A percentile compares a stretch with the other conserved stretches of the same genome.
These are phyloP conservation scores for Penicillium sp. DNA, from an alignment of 2,329 filamentous ascomycete species.

Conservation along the genomic window DNA sequence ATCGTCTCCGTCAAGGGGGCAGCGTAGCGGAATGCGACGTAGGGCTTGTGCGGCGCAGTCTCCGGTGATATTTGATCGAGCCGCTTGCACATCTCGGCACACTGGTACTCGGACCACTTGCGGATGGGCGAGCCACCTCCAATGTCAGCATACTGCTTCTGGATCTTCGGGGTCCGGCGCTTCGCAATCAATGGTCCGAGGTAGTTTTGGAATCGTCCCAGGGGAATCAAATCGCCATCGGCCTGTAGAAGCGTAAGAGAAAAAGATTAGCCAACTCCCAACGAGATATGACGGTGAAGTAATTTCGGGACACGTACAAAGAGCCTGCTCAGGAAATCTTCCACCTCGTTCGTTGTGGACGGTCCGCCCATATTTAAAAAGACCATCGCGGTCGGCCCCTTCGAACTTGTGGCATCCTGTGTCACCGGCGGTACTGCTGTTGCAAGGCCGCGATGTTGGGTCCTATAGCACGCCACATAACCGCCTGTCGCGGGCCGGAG, in stretches of 20 bases:
- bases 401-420: constrained; percentile 63
- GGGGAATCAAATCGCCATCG: constrained; percentile 90
- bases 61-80: constrained; percentile 86
- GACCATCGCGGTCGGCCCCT: constrained; percentile 93
- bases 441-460: constrained; percentile 44
- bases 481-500: constrained; percentile 21
- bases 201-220: constrained; percentile 85
- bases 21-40: constrained; percentile 95
- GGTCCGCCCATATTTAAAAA: constrained; percentile 99
- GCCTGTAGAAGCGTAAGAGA: constrained; percentile 51
- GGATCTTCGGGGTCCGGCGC: constrained; percentile 88
- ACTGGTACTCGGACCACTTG: constrained; percentile 96
- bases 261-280: neutral
- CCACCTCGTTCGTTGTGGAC: constrained; percentile 80
- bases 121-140: constrained; percentile 96
- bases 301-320: constrained; percentile 61
- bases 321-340: constrained; percentile 80
- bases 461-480: constrained; percentile 20
- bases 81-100: constrained; percentile 92
- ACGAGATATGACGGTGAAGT: neutral
- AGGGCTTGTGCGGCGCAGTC: constrained; percentile 93
- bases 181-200: constrained; percentile 81
- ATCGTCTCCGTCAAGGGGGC: constrained; percentile 90
- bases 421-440: constrained; percentile 71
- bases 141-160: constrained; percentile 91